phyloP scores from a whole-genome alignment of 1,284 basidiomycete genomes.

The Ganoderma boninense region DNA sequence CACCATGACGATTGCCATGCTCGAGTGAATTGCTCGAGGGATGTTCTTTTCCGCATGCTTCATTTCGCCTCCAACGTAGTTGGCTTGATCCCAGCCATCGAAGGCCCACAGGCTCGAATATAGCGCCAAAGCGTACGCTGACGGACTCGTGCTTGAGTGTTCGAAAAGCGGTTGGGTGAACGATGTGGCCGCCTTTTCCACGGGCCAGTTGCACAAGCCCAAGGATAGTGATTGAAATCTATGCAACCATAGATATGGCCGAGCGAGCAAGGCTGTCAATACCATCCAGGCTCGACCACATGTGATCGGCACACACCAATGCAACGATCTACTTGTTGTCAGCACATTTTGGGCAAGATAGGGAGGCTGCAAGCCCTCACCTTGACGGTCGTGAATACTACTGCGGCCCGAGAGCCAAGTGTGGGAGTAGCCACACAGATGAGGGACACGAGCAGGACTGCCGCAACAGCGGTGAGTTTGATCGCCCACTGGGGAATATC shows the following conservation, averaged over 20 bases:
- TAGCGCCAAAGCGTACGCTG: conserved; percentile 90
- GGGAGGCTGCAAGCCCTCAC: conserved; percentile 50
- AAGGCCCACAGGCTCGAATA: conserved; percentile 98
- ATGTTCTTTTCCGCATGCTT: conserved; percentile 86
- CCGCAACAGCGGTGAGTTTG: conserved; percentile 84
- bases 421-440: conserved; percentile 85
- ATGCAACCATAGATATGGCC: not conserved
- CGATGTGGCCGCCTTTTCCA: conserved; percentile 72
- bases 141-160: conserved; percentile 80
- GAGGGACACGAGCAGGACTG: conserved; percentile 76
- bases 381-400: conserved; percentile 90
- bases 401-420: conserved; percentile 83
- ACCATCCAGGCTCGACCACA: not conserved
- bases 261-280: not conserved
- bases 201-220: conserved; percentile 79
- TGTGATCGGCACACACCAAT: conserved; percentile 49
- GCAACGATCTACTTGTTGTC: conserved; percentile 57
- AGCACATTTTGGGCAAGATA: not conserved
- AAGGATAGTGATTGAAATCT: conserved; percentile 76
- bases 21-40: conserved; percentile 88
- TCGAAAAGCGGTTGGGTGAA: conserved; percentile 74
- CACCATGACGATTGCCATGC: conserved; percentile 83
- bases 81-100: conserved; percentile 92
- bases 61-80: conserved; percentile 95
- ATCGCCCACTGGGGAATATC: conserved; percentile 93